phyloP scores from a whole-genome alignment of 768 basidiomycete genomes.

The Heimioporus sp. region DNA sequence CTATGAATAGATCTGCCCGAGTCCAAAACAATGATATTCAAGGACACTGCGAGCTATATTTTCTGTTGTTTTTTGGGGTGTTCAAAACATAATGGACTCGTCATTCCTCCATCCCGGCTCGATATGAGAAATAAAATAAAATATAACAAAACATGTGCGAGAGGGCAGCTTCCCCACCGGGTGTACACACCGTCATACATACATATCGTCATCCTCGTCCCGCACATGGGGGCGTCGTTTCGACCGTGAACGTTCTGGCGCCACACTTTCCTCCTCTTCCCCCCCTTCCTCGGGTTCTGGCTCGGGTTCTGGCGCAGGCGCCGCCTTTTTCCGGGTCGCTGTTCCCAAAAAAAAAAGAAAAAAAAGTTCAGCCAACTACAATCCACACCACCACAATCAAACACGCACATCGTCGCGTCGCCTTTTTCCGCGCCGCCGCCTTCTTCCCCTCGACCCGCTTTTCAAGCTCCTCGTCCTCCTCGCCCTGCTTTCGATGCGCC shows the following conservation, averaged over 20 bases:
- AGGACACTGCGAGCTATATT: too few species aligned
- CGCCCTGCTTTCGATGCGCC: conserved; percentile 79
- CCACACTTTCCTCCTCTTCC: too few species aligned
- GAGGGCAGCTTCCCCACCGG: too few species aligned
- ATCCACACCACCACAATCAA: too few species aligned
- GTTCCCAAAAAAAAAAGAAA: background rate
- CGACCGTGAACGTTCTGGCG: background rate
- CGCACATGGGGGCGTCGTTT: conserved; percentile 8
- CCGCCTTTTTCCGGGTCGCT: conserved; percentile 32
- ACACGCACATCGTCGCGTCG: conserved; percentile 45
- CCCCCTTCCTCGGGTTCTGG: conserved; percentile 3
- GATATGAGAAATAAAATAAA: too few species aligned
- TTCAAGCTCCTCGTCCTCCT: conserved; percentile 89
- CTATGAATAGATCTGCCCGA: too few species aligned
- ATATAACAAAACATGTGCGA: too few species aligned
- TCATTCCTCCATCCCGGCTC: too few species aligned
- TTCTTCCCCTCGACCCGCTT: conserved; percentile 82
- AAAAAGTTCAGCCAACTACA: background rate
- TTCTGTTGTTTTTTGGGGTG: too few species aligned
- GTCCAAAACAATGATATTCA: too few species aligned
- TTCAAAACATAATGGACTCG: too few species aligned
- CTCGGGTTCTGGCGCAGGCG: conserved; percentile 14
- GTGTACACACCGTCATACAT: conserved; percentile 13
- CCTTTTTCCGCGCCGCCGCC: conserved; percentile 74
- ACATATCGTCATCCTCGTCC: conserved; percentile 1